Evolutionary conservation across 176 grass and related monocot genomes (phyloP), one percentile per base, ranked within the genome.

Genomic region (Pontederia crassipes): DNA sequence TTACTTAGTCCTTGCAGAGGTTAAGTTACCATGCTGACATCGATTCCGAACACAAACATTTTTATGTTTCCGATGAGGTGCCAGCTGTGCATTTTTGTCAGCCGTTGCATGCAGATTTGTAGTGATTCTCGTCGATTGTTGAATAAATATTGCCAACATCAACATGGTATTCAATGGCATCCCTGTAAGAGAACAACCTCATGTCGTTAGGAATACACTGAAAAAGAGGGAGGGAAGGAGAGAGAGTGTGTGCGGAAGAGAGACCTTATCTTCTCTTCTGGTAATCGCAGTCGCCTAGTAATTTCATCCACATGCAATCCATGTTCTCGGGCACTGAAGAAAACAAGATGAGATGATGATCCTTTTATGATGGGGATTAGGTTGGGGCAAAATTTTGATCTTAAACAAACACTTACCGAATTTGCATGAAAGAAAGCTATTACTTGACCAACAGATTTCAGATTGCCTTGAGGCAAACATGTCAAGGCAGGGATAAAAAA

Each of bases 121-220:
- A 97, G 71, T 97, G 87, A 55, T 59, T 10, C n/a, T 97, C 87
- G 60, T 97, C 93, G 9, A 91, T 90, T 57, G 93, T 97, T 1
- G 85, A 73, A 77, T 97, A 97, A 17, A 97, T 61, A 59, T 81
- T 52, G 61, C 93, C 93, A 8, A 59, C 12, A 8, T 85, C 84
- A 61, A 77, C 20, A 45, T 85, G 76, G 12, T 73, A 8, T 27
- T 69, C 3, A 58, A 97, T 68, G 53, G 65, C 72, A 17, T 46
- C 48, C 78, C 93, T 97, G 70, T 46, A 49, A 57, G 60, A 81
- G 52, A 49, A 77, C 75, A 10, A 12, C 66, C 50, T 15, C 45
- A 40, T 65, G 7, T 62, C 13, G 29, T 59, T 64, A 51, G 11
- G 45, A 50, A 71, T 11, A 56, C 9, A 55, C n/a, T n/a, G n/a